Base-by-base conservation (phyloP, 1,284 basidiomycete genomes). In the Trametes pubescens region DNA sequence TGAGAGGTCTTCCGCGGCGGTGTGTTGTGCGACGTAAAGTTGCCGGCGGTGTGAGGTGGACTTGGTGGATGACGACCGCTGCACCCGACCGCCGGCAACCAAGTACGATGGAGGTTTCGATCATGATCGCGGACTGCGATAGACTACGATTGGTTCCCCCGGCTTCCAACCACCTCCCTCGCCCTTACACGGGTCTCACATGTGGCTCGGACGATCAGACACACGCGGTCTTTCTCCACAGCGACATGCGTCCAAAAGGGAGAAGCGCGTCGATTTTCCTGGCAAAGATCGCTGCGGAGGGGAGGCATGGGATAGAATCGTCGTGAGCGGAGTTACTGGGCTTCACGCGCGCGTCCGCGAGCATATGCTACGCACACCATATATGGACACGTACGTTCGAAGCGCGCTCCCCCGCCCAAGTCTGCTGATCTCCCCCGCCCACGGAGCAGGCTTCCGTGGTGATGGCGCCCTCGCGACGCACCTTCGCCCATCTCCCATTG, bases 381-480 rank as follows among this genome's bases (percentile, higher is more conserved):
- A 55, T 56, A 10, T 46, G 57, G 54, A 7, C 29, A 51, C 32
- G 37, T 34, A 34, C 18, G 51, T 51, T 61, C 46, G 43, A 21
- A 16, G 47, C 53, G 43, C 48, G 22, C 47, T 40, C 43, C 52
- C 35, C 49, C 11, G 43, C 16, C 9, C 35, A 5, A 22, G 59
- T 66, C 65, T 55, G 61, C 58, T 66, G 65, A 66, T 63, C 49
- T 51, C 8, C 54, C 52, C 43, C 55, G 35, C 37, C 52, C 37
- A 32, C 60, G 21, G 47, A 32, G 44, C 40, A 32, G 56, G 7
- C 34, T 54, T 51, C 59, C 29, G 21, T 46, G 16, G 32, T 55
- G 51, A 63, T 62, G 16, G 49, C 22, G 6, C 51, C 61, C 51
- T 63, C 55, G 29, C 61, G 52, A 63, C 57, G 35, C 7, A 18